Percentiles rank a stretch among this genome's conserved stretches.
These are phyloP conservation scores for Boletus speciosus DNA, from an alignment of 768 basidiomycete genomes.

Conservation along the genomic window DNA sequence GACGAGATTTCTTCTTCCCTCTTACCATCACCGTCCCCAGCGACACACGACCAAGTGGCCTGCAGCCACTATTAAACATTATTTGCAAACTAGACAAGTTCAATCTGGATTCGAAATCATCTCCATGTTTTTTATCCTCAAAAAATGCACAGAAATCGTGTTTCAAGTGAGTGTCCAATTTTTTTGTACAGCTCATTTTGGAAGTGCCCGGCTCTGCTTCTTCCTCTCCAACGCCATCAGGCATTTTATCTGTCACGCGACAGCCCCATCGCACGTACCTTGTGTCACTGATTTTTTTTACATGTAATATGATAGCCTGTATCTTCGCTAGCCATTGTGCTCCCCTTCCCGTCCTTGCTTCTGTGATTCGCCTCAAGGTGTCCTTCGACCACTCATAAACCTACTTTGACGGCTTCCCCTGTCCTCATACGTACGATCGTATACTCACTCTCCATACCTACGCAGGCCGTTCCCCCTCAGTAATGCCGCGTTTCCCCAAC, in stretches of 20 bases:
- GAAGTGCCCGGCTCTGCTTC: slow-evolving; percentile 18
- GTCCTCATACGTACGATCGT: slow-evolving; percentile 22
- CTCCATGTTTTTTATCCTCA: slow-evolving; percentile 34
- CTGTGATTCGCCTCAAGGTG: slow-evolving; percentile 20
- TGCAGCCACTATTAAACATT: slow-evolving; percentile 22
- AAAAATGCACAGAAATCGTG: slow-evolving; percentile 39
- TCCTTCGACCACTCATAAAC: slow-evolving; percentile 21
- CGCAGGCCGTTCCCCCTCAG: slow-evolving; percentile 48
- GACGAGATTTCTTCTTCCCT: slow-evolving; percentile 19
- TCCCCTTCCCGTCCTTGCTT: slow-evolving; percentile 18
- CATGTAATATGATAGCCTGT: slow-evolving; percentile 35
- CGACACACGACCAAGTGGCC: slow-evolving; percentile 30
- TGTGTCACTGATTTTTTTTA: slow-evolving; percentile 35
- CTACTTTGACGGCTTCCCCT: slow-evolving; percentile 22
- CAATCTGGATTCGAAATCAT: slow-evolving; percentile 36
- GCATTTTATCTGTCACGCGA: slow-evolving; percentile 37
- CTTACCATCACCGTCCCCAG: slow-evolving; percentile 33
- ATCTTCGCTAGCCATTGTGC: slow-evolving; percentile 4
- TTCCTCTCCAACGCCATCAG: slow-evolving; percentile 23
- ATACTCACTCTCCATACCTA: slow-evolving; percentile 16
- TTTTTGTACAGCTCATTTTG: slow-evolving; percentile 24
- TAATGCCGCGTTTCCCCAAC: slow-evolving; percentile 68
- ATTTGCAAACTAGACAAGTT: slow-evolving; percentile 14
- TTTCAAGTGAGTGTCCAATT: slow-evolving; percentile 27
- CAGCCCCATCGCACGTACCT: slow-evolving; percentile 28